Evolutionary conservation across 257 asterid genomes (phyloP).

Genomic region (Cruciata laevipes): DNA sequence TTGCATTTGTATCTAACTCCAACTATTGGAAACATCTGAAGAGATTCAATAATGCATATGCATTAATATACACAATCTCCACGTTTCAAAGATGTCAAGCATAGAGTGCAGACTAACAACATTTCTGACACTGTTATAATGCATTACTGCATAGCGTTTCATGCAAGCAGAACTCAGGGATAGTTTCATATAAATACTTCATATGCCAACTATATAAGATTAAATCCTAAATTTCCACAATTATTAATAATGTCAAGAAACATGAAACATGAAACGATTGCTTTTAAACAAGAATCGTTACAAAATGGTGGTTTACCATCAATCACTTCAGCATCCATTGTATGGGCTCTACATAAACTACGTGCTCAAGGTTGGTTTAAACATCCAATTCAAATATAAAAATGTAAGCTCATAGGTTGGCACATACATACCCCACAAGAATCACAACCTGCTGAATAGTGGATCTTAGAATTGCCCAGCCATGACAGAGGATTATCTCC

Average conservation of each 20-base stretch:
- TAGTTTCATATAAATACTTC: neutral
- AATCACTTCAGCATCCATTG: neutral
- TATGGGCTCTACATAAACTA: neutral
- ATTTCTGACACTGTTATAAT: neutral
- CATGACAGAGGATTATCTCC: constrained; percentile 23
- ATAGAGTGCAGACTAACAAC: neutral
- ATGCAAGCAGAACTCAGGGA: neutral
- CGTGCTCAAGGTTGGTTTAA: neutral
- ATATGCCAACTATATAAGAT: neutral
- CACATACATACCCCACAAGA: constrained; percentile 49
- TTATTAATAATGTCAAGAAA: neutral
- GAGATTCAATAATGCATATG: constrained; percentile 3
- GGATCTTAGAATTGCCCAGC: constrained; percentile 35
- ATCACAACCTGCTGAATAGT: constrained; percentile 49
- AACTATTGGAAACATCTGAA: constrained; percentile 48
- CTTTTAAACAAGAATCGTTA: neutral
- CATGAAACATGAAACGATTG: neutral
- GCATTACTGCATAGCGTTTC: neutral
- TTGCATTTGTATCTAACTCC: constrained; percentile 57
- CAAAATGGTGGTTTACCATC: neutral
- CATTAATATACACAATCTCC: neutral
- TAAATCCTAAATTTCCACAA: neutral
- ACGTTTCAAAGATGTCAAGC: neutral
- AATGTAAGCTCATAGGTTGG: neutral
- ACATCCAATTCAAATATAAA: neutral